Percentiles rank a stretch among this genome's conserved stretches.
phyloP scores from a whole-genome alignment of 768 basidiomycete genomes.

The Tulasnella sp. region DNA sequence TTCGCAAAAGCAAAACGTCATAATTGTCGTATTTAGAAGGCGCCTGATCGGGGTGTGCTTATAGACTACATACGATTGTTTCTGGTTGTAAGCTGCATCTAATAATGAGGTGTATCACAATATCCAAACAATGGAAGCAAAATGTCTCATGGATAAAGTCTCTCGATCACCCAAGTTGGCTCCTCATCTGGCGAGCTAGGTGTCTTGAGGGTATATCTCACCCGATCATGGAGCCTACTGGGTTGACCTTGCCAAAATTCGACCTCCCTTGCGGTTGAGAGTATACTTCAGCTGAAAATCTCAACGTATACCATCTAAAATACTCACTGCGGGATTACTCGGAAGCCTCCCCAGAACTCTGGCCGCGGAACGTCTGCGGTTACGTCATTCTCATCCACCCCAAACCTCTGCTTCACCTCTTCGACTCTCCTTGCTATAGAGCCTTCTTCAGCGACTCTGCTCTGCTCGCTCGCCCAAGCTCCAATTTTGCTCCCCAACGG shows the following conservation, averaged over 20 bases:
- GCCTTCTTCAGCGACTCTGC: constrained; percentile 58
- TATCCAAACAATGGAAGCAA: no score
- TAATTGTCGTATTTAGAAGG: no score
- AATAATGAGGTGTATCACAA: no score
- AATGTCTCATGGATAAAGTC: constrained; percentile 65
- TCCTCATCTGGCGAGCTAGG: constrained; percentile 36
- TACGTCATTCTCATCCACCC: constrained; percentile 28
- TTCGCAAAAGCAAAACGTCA: no score
- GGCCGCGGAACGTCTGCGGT: constrained; percentile 57
- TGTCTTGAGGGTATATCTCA: constrained; percentile 50
- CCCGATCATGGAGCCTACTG: constrained; percentile 85
- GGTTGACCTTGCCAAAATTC: constrained; percentile 98
- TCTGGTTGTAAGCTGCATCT: no score
- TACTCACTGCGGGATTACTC: constrained; percentile 76
- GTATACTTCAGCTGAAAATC: constrained; percentile 3
- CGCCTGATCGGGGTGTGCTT: no score
- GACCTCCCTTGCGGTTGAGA: constrained; percentile 49
- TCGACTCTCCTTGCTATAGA: constrained; percentile 51
- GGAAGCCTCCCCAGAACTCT: constrained; percentile 94
- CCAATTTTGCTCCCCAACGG: constrained; percentile 78
- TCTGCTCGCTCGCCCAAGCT: constrained; percentile 91
- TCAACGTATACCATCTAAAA: neutral
- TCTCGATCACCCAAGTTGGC: constrained; percentile 61
- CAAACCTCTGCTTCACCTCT: constrained; percentile 45
- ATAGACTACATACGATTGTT: no score